Evolutionary conservation across 1,284 basidiomycete genomes (phyloP), one percentile per base, ranked within the genome.

Genomic region (Fomitopsis pinicola): DNA sequence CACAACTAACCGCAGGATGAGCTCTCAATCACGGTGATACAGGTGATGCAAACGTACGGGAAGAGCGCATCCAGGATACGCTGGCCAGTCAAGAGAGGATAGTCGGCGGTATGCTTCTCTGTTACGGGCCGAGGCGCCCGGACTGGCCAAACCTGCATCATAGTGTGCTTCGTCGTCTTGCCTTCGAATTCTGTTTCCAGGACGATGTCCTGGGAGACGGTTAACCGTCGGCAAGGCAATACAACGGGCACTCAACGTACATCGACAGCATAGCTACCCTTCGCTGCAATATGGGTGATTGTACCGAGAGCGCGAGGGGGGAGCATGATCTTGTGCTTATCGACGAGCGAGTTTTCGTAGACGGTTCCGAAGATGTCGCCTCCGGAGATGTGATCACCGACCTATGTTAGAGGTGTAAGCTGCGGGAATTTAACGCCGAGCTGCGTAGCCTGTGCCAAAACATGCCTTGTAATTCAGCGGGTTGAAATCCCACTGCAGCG

Each of bases 81-180:
- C 77, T 99, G 97, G 58, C 97, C 97, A 58, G 97, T 99, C 60
- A 97, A 81, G 26, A 99, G 82, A 38, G 97, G 97, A 76, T 89
- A 88, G 73, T 97, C 87, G 60, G 97, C 96, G 6, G 91, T 96
- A 69, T 94, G 86, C 79, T 99, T 99, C 79, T 98, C 92, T 42
- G 93, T 82, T 45, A 95, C 92, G 19, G 97, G 97, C 65, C 97
- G 88, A 59, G 97, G 96, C 26, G 97, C 97, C 75, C 97, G 94
- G 64, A 99, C 97, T 66, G 97, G 97, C 97, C 97, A 99, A 42
- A 96, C 81, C 74, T 99, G 97, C 89, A 97, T 93, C 88, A 99
- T 90, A 12, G 92, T 91, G 76, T 98, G 96, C 72, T 95, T 83
- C 19, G 95, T 93, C 61, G 84, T 92, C 81, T 96, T 95, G 68